A percentile compares a stretch with the other conserved stretches of the same genome.
phyloP scores from a whole-genome alignment of 2,329 filamentous ascomycete genomes.

The Aspergillus pseudotamarii region DNA sequence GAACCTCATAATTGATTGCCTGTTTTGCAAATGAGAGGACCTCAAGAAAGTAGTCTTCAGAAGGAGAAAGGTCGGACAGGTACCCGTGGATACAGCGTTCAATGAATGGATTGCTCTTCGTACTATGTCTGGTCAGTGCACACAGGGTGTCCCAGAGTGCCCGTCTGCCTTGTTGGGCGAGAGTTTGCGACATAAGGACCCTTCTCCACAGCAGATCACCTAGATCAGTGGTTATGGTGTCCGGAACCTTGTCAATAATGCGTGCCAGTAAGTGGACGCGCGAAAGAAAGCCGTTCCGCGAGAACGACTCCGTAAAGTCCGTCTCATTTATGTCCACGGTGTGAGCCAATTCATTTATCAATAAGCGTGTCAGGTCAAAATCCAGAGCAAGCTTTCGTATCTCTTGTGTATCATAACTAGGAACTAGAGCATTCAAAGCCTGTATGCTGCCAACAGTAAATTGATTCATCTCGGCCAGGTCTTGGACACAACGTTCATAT shows the following conservation, averaged over 20 bases:
- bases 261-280: conserved; percentile 60
- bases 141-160: conserved; percentile 71
- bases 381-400: conserved; percentile 61
- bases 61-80: conserved; percentile 41
- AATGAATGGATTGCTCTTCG: conserved; percentile 42
- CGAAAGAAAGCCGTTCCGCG: conserved; percentile 52
- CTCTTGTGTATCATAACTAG: conserved; percentile 50
- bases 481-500: conserved; percentile 67
- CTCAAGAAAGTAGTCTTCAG: conserved; percentile 39
- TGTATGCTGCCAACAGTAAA: conserved; percentile 75
- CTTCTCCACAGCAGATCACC: conserved; percentile 71
- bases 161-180: conserved; percentile 63
- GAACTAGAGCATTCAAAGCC: conserved; percentile 56
- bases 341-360: conserved; percentile 67
- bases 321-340: conserved; percentile 49
- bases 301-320: conserved; percentile 42
- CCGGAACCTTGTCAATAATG: conserved; percentile 64
- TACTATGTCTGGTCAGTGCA: conserved; percentile 31
- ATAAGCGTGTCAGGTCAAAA: conserved; percentile 63
- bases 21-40: conserved; percentile 48
- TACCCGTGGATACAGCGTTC: conserved; percentile 48
- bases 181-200: conserved; percentile 66
- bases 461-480: conserved; percentile 65
- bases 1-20: conserved; percentile 52
- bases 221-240: conserved; percentile 63